Conservation (phyloP, 2,329 filamentous ascomycete genomes). For the Alternaria solani region DNA sequence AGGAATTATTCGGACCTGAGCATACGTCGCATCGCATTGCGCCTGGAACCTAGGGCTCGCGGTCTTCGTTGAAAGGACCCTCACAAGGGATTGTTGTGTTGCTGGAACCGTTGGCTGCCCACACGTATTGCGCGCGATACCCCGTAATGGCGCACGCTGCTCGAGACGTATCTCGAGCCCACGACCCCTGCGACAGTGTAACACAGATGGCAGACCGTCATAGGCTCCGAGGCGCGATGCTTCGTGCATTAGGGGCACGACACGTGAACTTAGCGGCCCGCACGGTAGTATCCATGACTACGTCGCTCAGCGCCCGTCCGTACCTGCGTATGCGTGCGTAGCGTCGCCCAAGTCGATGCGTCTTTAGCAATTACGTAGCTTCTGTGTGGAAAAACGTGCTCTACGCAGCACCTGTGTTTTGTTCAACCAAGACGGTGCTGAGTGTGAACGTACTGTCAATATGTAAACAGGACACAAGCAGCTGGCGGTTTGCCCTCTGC, state of each 20-base stretch:
- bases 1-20: not conserved
- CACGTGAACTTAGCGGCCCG: not conserved
- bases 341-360: not conserved
- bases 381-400: not conserved
- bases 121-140: not conserved
- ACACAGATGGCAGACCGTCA: not conserved
- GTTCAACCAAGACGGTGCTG: not conserved
- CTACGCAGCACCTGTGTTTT: not conserved
- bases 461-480: not conserved
- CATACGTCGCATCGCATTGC: not conserved
- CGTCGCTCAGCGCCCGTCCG: not conserved
- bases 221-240: not conserved
- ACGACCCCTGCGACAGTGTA: not conserved
- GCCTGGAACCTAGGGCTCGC: not conserved
- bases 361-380: not conserved
- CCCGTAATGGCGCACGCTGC: not conserved
- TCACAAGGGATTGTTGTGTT: not conserved
- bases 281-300: not conserved
- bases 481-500: not conserved
- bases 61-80: not conserved
- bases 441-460: not conserved
- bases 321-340: not conserved
- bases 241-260: not conserved
- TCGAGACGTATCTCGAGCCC: not conserved
- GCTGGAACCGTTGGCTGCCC: not conserved